Percentiles rank a stretch among this genome's conserved stretches.
Evolutionary conservation across 306 rosid genomes (phyloP).

Genomic region (Casuarina equisetifolia): DNA sequence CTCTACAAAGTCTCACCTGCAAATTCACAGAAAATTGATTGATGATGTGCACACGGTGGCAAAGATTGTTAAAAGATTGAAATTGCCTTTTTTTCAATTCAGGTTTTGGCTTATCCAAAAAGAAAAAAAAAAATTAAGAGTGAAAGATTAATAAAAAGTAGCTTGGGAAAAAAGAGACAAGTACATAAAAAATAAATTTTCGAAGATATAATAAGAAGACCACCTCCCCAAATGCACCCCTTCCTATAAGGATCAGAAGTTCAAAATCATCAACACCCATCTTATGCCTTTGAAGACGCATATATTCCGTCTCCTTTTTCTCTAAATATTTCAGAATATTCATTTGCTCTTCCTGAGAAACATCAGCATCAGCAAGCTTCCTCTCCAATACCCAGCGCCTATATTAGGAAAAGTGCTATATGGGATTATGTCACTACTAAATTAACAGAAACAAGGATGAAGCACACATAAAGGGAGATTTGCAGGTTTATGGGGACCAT

Average conservation of each 20-base stretch:
- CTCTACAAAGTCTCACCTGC: slow-evolving; percentile 86
- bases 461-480: neutral
- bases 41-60: neutral
- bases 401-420: slow-evolving; percentile 13
- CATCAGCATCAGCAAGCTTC: slow-evolving; percentile 92
- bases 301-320: slow-evolving; percentile 81
- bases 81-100: neutral
- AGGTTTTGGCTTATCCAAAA: neutral
- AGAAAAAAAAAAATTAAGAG: neutral
- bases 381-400: slow-evolving; percentile 78
- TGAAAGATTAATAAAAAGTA: neutral
- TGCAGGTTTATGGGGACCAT: neutral
- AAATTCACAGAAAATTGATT: slow-evolving; percentile 16
- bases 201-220: neutral
- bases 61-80: neutral
- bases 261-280: slow-evolving; percentile 93
- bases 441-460: neutral
- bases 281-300: slow-evolving; percentile 83
- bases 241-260: slow-evolving; percentile 79
- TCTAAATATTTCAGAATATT: slow-evolving; percentile 72
- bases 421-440: neutral
- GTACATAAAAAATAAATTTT: neutral
- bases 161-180: neutral
- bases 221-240: slow-evolving; percentile 97
- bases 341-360: slow-evolving; percentile 76